A percentile compares a stretch with the other conserved stretches of the same genome.
Evolutionary conservation across 1,139 yeast species (phyloP).

Genomic region (Magnusiomyces paraingens): DNA sequence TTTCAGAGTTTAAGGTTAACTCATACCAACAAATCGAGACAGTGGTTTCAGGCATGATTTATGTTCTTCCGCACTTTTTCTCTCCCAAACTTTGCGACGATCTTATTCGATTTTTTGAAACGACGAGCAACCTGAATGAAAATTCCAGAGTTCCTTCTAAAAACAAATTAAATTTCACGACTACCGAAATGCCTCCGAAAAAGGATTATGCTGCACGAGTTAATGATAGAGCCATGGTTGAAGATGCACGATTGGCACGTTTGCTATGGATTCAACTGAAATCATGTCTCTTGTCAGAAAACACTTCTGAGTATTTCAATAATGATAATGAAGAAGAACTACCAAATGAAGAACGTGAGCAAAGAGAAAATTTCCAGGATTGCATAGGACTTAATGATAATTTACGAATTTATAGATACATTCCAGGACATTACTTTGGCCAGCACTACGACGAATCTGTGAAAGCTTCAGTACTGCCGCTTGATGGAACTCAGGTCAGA

Average conservation of each 20-base stretch:
- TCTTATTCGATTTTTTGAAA: slow-evolving; percentile 31
- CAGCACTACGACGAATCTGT: slow-evolving; percentile 61
- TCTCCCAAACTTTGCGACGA: slow-evolving; percentile 40
- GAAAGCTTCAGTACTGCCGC: slow-evolving; percentile 25
- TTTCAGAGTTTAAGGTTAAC: slow-evolving; percentile 13
- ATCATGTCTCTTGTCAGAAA: slow-evolving; percentile 27
- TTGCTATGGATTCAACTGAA: slow-evolving; percentile 43
- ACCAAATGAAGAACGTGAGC: neutral
- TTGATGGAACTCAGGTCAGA: neutral
- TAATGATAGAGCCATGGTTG: slow-evolving; percentile 46
- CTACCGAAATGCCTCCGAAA: slow-evolving; percentile 19
- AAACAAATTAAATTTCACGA: slow-evolving; percentile 11
- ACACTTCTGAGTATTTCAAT: slow-evolving; percentile 12
- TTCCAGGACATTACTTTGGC: slow-evolving; percentile 55
- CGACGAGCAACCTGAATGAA: slow-evolving; percentile 3
- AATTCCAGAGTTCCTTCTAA: neutral
- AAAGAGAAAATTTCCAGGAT: slow-evolving; percentile 31
- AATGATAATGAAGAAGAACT: slow-evolving; percentile 5
- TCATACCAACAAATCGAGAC: slow-evolving; percentile 15
- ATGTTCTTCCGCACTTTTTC: slow-evolving; percentile 44
- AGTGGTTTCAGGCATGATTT: slow-evolving; percentile 37
- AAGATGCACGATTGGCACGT: slow-evolving; percentile 39
- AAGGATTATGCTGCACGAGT: slow-evolving; percentile 54
- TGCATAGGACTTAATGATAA: slow-evolving; percentile 55
- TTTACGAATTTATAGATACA: slow-evolving; percentile 50